A percentile compares a stretch with the other conserved stretches of the same genome.
Evolutionary conservation across 345 rosid species (phyloP).

Genomic region (Theobroma cacao): DNA sequence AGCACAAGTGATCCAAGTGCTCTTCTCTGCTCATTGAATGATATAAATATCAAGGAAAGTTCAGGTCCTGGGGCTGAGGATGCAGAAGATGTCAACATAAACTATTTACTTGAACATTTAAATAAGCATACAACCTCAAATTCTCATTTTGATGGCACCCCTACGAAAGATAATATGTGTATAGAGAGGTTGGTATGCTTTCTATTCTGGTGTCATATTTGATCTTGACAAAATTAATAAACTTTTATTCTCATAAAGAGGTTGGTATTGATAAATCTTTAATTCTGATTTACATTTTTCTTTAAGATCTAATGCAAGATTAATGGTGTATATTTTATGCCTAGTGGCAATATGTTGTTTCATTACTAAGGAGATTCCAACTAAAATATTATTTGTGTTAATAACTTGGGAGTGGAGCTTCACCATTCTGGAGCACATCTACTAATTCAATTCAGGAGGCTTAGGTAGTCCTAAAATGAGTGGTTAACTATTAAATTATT

Average conservation of each 20-base stretch:
- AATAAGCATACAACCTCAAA: constrained; percentile 17
- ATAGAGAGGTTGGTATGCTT: constrained; percentile 38
- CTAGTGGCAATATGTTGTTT: neutral
- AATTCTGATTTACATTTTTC: neutral
- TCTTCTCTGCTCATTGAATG: constrained; percentile 26
- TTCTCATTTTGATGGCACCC: constrained; percentile 17
- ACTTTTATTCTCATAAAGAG: neutral
- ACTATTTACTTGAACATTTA: constrained; percentile 15
- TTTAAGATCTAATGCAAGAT: neutral
- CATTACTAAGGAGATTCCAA: neutral
- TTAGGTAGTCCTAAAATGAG: neutral
- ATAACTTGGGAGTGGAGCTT: neutral
- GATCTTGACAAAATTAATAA: neutral
- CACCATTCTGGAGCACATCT: neutral
- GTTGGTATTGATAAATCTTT: neutral
- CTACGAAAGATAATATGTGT: constrained; percentile 18
- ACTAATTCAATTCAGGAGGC: neutral
- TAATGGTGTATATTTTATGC: neutral
- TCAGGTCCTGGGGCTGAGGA: constrained; percentile 26
- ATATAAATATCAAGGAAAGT: constrained; percentile 22
- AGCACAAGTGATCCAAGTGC: constrained; percentile 15
- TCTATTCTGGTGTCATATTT: neutral
- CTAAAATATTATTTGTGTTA: neutral
- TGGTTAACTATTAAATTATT: neutral
- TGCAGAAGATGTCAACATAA: constrained; percentile 28